Conservation (phyloP, 192 early-diverging fungal genomes). For the Helicostylum pulchrum region DNA sequence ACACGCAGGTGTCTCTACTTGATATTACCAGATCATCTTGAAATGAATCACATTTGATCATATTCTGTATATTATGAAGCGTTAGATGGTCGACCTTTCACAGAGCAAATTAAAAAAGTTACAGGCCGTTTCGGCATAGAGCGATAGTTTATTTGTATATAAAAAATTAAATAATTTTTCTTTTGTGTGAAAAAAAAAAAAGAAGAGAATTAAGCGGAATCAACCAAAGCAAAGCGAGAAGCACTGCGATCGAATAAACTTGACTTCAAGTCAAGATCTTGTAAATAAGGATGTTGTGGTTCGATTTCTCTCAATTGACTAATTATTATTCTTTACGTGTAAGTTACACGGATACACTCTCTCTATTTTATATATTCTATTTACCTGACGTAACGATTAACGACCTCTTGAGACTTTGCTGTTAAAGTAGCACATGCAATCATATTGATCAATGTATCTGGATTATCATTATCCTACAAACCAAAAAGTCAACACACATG, state of each 20-base stretch:
- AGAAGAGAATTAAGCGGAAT: slow-evolving; percentile 5
- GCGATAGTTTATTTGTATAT: too few species aligned
- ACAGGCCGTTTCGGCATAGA: too few species aligned
- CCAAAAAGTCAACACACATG: not conserved
- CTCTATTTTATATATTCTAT: slow-evolving; percentile 5
- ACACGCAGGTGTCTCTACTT: too few species aligned
- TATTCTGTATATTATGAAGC: too few species aligned
- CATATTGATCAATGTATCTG: slow-evolving; percentile 87
- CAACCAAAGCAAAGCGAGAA: slow-evolving; percentile 43
- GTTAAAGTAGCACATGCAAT: slow-evolving; percentile 69
- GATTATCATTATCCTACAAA: slow-evolving; percentile 49
- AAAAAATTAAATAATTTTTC: too few species aligned
- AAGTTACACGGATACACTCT: too few species aligned
- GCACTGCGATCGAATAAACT: slow-evolving; percentile 79
- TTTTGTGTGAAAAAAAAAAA: too few species aligned
- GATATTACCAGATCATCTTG: too few species aligned
- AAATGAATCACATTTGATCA: too few species aligned
- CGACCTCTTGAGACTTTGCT: slow-evolving; percentile 65
- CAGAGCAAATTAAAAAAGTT: too few species aligned
- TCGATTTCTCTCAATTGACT: slow-evolving; percentile 70
- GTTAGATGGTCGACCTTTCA: too few species aligned
- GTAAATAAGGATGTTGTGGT: slow-evolving; percentile 76
- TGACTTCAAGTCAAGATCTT: slow-evolving; percentile 73
- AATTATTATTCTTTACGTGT: not conserved
- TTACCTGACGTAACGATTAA: slow-evolving; percentile 64